Percentiles rank a stretch among this genome's conserved stretches.
Evolutionary conservation across 2,329 filamentous ascomycete genomes (phyloP).

Genomic region (Pseudogymnoascus sp.): DNA sequence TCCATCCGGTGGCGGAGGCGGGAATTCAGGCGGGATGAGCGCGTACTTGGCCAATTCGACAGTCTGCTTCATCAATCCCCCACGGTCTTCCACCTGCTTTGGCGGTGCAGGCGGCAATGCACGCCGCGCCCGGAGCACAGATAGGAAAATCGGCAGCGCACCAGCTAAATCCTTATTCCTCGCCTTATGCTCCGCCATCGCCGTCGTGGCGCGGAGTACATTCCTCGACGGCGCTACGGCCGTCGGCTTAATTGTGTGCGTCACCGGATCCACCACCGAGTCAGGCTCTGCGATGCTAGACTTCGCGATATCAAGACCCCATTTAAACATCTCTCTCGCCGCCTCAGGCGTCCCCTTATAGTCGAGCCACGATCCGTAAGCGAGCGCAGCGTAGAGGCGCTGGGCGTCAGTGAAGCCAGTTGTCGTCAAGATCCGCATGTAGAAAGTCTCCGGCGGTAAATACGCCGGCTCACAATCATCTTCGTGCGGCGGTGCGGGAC

Average conservation of each 20-base stretch:
- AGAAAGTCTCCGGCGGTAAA: constrained; percentile 64
- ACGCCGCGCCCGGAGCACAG: constrained; percentile 70
- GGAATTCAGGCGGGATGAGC: constrained; percentile 53
- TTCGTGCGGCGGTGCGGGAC: constrained; percentile 56
- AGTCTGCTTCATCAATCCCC: constrained; percentile 20
- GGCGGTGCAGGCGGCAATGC: constrained; percentile 37
- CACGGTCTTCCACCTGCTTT: constrained; percentile 16
- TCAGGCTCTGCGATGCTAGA: constrained; percentile 39
- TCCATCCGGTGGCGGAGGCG: constrained; percentile 61
- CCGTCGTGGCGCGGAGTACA: constrained; percentile 64
- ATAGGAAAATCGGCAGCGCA: constrained; percentile 78
- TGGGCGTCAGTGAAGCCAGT: constrained; percentile 72
- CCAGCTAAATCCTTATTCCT: constrained; percentile 53
- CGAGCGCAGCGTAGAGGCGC: constrained; percentile 69
- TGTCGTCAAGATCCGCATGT: constrained; percentile 73
- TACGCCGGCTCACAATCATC: constrained; percentile 66
- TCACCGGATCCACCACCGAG: constrained; percentile 50
- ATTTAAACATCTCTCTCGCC: constrained; percentile 63
- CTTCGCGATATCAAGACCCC: constrained; percentile 67
- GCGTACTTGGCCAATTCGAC: constrained; percentile 24
- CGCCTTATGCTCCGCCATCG: constrained; percentile 70
- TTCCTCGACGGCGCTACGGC: constrained; percentile 58
- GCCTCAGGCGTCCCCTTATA: constrained; percentile 60
- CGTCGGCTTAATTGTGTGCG: constrained; percentile 54
- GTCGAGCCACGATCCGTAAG: constrained; percentile 77